These are phyloP conservation scores for Beta corolliflora DNA, from an alignment of 179 eudicot genomes.

Conservation along the genomic window DNA sequence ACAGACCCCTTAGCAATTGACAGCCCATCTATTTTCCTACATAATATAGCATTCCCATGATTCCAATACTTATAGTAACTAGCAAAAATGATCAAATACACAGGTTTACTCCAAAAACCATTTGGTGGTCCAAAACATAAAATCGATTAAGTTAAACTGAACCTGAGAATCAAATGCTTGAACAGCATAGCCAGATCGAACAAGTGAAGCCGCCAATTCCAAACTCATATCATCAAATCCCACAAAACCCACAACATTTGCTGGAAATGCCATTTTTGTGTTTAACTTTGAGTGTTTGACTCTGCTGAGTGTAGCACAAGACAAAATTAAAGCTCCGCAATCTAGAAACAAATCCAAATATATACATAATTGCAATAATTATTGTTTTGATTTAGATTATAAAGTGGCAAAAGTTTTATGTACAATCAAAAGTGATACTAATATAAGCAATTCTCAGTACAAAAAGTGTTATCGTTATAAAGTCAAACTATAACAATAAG, in stretches of 20 bases:
- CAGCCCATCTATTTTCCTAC: background rate
- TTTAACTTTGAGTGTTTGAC: no score
- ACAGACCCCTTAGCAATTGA: background rate
- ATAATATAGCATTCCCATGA: background rate
- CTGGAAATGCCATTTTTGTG: slow-evolving; percentile 29
- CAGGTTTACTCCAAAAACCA: no score
- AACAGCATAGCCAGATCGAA: slow-evolving; percentile 60
- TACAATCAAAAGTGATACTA: no score
- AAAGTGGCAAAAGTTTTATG: no score
- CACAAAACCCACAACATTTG: slow-evolving; percentile 58
- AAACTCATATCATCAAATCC: slow-evolving; percentile 68
- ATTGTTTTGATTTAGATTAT: no score
- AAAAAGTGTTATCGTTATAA: no score
- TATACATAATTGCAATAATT: no score
- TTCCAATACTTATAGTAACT: background rate
- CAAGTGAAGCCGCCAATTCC: slow-evolving; percentile 72
- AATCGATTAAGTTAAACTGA: background rate
- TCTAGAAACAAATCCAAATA: no score
- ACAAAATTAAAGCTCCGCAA: background rate
- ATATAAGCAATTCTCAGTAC: no score
- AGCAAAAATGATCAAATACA: background rate
- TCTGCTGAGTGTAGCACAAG: no score
- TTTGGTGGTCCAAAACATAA: background rate
- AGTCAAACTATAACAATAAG: no score
- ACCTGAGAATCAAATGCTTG: slow-evolving; percentile 75